Conservation (phyloP, 148 eudicot genomes). For the Camellia japonica region DNA sequence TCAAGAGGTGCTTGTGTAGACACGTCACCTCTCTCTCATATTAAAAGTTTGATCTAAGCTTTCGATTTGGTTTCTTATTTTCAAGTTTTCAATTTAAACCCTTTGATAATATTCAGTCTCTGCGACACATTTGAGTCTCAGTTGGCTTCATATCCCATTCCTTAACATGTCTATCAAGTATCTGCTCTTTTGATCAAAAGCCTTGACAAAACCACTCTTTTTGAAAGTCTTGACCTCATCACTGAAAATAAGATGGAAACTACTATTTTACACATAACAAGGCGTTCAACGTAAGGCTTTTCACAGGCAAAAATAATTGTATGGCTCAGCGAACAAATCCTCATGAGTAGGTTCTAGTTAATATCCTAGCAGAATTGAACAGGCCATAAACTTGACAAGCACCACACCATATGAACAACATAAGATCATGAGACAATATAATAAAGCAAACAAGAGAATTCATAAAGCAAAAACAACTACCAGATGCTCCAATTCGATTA, state of each 20-base stretch:
- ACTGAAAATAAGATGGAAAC: not conserved
- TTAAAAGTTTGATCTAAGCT: too few species aligned
- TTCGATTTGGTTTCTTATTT: too few species aligned
- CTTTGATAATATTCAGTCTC: not conserved
- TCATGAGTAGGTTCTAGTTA: not conserved
- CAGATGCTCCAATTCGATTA: slow-evolving; percentile 84
- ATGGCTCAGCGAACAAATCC: not conserved
- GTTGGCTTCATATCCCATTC: not conserved
- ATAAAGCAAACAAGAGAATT: not conserved
- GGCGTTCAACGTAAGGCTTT: not conserved
- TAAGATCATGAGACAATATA: not conserved
- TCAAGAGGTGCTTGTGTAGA: too few species aligned
- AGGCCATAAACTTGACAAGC: not conserved
- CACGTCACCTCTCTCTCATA: too few species aligned
- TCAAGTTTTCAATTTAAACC: not conserved
- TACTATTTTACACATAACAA: slow-evolving; percentile 3
- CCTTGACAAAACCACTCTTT: not conserved
- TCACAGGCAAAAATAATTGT: not conserved
- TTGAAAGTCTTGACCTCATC: not conserved
- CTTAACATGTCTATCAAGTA: not conserved
- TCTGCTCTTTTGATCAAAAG: not conserved
- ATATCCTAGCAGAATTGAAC: slow-evolving; percentile 4
- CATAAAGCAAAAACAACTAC: slow-evolving; percentile 34
- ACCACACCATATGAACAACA: not conserved
- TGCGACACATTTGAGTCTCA: slow-evolving; percentile 1